Evolutionary conservation across 2,329 filamentous ascomycete genomes (phyloP).

Genomic region (Mariannaea sp.): DNA sequence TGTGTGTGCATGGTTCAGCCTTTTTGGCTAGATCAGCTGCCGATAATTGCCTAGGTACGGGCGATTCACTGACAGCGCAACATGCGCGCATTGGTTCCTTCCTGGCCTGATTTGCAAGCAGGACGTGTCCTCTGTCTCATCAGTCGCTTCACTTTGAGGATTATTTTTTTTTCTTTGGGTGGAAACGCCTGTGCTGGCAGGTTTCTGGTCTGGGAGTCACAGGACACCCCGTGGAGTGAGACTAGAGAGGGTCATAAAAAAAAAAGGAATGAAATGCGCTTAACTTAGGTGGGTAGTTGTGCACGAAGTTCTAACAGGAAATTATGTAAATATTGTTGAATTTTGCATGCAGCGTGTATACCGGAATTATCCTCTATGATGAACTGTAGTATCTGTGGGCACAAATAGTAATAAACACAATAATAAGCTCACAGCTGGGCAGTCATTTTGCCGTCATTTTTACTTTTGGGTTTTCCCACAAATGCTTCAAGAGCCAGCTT

Average conservation of each 20-base stretch:
- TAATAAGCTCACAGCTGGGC: background rate
- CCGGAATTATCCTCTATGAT: no score
- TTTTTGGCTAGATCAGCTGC: background rate
- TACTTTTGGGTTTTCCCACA: constrained; percentile 1
- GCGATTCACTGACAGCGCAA: constrained; percentile 14
- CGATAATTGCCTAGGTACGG: background rate
- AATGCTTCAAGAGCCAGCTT: no score
- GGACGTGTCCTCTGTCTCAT: constrained; percentile 6
- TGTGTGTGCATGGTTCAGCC: constrained; percentile 4
- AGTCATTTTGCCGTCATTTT: constrained; percentile 14
- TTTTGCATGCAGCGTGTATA: no score
- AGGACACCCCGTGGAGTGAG: constrained; percentile 3
- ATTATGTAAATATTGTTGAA: no score
- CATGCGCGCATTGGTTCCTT: constrained; percentile 8
- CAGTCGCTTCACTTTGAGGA: constrained; percentile 5
- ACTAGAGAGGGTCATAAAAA: background rate
- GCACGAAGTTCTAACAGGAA: no score
- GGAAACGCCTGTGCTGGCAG: constrained; percentile 1
- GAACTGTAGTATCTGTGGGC: no score
- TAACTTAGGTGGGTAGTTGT: no score
- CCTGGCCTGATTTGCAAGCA: background rate
- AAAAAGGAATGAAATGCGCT: no score
- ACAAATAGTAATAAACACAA: no score
- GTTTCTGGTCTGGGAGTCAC: background rate
- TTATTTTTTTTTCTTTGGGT: background rate